phyloP scores from a whole-genome alignment of 768 basidiomycete genomes.

The Ephemerocybe angulata region DNA sequence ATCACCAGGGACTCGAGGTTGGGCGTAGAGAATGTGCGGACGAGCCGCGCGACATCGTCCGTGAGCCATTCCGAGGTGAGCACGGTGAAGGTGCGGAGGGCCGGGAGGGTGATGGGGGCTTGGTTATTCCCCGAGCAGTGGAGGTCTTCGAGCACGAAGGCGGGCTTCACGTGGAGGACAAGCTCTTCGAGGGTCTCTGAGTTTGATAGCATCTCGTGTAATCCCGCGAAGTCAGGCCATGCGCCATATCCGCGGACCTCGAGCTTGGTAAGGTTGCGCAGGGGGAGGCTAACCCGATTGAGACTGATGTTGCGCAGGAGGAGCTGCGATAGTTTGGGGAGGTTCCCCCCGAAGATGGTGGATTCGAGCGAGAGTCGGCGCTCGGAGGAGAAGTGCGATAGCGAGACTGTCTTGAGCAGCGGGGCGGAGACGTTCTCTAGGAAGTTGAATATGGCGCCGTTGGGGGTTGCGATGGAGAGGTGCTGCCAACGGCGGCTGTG shows the following conservation, averaged over 20 bases:
- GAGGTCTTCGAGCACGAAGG: constrained; percentile 18
- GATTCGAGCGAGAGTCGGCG: constrained; percentile 17
- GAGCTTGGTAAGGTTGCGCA: constrained; percentile 22
- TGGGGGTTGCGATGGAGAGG: constrained; percentile 23
- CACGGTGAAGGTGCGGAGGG: constrained; percentile 20
- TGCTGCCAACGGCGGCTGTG: constrained; percentile 26
- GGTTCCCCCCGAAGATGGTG: constrained; percentile 14
- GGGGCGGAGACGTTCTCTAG: constrained; percentile 20
- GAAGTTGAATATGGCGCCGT: constrained; percentile 20
- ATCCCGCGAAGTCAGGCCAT: constrained; percentile 23
- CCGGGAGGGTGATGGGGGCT: constrained; percentile 22
- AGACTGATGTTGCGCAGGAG: constrained; percentile 28
- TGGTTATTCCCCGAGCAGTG: constrained; percentile 6
- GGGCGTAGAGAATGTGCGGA: constrained; percentile 24
- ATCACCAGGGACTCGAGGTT: constrained; percentile 22
- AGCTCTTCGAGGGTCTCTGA: constrained; percentile 20
- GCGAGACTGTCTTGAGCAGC: constrained; percentile 19
- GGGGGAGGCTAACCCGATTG: constrained; percentile 15
- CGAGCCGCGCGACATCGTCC: constrained; percentile 17
- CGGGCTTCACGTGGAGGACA: constrained; percentile 27
- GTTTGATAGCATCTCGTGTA: constrained; percentile 23
- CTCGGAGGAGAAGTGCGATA: constrained; percentile 22
- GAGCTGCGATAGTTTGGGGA: constrained; percentile 24
- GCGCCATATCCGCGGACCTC: constrained; percentile 27
- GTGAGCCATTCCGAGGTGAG: constrained; percentile 32